Percentiles rank a stretch among this genome's conserved stretches.
Conservation (phyloP, 352 stramenopile genomes). For the Pythium diclinum region DNA sequence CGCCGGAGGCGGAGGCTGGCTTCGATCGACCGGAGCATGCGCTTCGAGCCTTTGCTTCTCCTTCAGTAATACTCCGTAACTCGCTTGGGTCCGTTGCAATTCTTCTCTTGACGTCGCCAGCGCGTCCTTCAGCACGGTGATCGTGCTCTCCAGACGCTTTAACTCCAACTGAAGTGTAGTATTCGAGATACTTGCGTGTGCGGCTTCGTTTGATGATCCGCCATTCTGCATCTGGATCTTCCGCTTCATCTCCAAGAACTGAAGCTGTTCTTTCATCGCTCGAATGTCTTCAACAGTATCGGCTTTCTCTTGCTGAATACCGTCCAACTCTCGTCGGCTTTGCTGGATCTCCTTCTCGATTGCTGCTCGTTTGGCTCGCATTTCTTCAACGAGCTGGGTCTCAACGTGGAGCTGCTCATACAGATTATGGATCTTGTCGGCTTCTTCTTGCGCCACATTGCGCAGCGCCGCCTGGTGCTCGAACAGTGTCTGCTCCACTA, state of each 20-base stretch:
- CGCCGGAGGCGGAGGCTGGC: conserved; percentile 14
- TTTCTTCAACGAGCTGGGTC: conserved; percentile 41
- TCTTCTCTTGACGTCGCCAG: conserved; percentile 41
- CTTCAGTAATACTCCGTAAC: conserved; percentile 35
- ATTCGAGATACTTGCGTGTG: background rate
- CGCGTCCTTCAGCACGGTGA: conserved; percentile 41
- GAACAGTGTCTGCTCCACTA: conserved; percentile 44
- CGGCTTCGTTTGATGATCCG: background rate
- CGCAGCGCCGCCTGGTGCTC: conserved; percentile 52
- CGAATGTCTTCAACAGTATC: conserved; percentile 33
- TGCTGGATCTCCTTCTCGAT: conserved; percentile 33
- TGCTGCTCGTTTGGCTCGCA: conserved; percentile 30
- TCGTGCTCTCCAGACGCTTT: conserved; percentile 37
- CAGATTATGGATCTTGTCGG: conserved; percentile 43
- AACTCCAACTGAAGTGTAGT: conserved; percentile 34
- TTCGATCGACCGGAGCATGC: conserved; percentile 31
- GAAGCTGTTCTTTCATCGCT: conserved; percentile 55
- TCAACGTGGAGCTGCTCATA: conserved; percentile 57
- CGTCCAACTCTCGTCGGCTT: conserved; percentile 34
- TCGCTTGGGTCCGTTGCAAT: conserved; percentile 41
- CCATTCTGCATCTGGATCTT: conserved; percentile 38
- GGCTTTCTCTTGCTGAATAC: conserved; percentile 36
- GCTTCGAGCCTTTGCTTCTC: conserved; percentile 46
- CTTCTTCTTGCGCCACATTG: conserved; percentile 40
- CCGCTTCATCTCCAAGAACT: conserved; percentile 41